A percentile compares a stretch with the other conserved stretches of the same genome.
Conservation (phyloP, 331 rosid genomes). For the Acacia pycnantha region DNA sequence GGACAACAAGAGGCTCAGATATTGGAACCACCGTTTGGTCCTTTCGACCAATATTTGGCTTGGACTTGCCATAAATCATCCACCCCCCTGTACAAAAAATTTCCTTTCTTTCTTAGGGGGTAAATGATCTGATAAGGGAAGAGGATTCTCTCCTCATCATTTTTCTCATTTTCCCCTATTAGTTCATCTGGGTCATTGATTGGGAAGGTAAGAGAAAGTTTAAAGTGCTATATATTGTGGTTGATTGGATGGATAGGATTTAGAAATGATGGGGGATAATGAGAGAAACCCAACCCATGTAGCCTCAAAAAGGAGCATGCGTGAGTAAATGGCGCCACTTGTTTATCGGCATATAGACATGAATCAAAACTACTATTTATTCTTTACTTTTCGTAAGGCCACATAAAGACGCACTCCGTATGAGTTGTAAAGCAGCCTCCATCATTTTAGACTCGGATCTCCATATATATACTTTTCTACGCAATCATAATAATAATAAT, state of each 20-base stretch:
- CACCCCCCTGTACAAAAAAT: too few species aligned
- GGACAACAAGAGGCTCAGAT: not conserved
- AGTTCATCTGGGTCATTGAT: too few species aligned
- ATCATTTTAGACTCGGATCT: slow-evolving; percentile 39
- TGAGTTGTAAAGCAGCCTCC: slow-evolving; percentile 34
- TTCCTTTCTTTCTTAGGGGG: not conserved
- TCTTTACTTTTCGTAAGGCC: not conserved
- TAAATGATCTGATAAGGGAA: not conserved
- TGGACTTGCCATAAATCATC: too few species aligned
- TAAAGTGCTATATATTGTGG: too few species aligned
- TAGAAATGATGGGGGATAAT: too few species aligned
- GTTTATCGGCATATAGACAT: not conserved
- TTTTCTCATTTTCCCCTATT: too few species aligned
- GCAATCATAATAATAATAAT: not conserved
- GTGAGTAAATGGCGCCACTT: not conserved
- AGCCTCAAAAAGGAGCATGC: not conserved
- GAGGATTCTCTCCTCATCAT: too few species aligned
- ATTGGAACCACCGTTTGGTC: not conserved
- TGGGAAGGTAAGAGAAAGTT: too few species aligned
- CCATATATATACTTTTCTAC: slow-evolving; percentile 13
- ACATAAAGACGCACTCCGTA: slow-evolving; percentile 26
- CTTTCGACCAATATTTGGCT: not conserved
- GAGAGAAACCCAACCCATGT: too few species aligned
- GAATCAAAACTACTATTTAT: slow-evolving; percentile 7
- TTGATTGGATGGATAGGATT: too few species aligned